Percentiles rank a stretch among this genome's conserved stretches.
Conservation (phyloP, 257 asterid species). For the Petunia secreta region DNA sequence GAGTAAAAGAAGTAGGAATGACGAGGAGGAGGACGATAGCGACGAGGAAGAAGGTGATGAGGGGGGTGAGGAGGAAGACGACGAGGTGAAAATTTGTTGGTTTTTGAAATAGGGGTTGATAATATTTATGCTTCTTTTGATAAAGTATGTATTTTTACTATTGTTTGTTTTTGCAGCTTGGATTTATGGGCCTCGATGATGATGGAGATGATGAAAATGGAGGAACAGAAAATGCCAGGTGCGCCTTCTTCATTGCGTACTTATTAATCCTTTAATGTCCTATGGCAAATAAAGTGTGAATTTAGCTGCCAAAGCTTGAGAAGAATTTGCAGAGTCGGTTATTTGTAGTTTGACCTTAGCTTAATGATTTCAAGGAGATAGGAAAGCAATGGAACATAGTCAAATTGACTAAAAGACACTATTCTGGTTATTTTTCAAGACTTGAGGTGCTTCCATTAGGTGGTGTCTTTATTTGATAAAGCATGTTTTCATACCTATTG, state of each 20-base stretch:
- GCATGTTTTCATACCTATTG: not conserved
- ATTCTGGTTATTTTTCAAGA: constrained; percentile 1
- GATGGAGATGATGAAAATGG: constrained; percentile 53
- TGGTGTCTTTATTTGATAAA: not conserved
- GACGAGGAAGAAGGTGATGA: constrained; percentile 46
- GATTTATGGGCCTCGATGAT: constrained; percentile 60
- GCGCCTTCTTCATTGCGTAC: constrained; percentile 4
- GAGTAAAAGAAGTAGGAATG: constrained; percentile 20
- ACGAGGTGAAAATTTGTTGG: constrained; percentile 41
- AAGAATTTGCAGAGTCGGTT: not conserved
- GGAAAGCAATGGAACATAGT: not conserved
- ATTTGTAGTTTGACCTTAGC: not conserved
- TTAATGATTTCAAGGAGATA: constrained; percentile 21
- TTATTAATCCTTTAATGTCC: not conserved
- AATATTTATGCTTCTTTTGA: constrained; percentile 27
- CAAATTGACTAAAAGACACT: not conserved
- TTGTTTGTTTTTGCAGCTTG: constrained; percentile 59
- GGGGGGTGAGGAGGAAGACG: constrained; percentile 46
- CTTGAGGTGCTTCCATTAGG: constrained; percentile 19
- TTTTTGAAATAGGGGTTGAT: constrained; percentile 63
- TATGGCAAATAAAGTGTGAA: not conserved
- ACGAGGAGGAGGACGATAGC: constrained; percentile 46
- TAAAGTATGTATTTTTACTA: constrained; percentile 17
- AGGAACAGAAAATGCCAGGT: constrained; percentile 67
- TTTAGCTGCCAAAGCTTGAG: not conserved